Evolutionary conservation across 345 rosid genomes (phyloP).

Genomic region (Psidium friedrichsthalianum): DNA sequence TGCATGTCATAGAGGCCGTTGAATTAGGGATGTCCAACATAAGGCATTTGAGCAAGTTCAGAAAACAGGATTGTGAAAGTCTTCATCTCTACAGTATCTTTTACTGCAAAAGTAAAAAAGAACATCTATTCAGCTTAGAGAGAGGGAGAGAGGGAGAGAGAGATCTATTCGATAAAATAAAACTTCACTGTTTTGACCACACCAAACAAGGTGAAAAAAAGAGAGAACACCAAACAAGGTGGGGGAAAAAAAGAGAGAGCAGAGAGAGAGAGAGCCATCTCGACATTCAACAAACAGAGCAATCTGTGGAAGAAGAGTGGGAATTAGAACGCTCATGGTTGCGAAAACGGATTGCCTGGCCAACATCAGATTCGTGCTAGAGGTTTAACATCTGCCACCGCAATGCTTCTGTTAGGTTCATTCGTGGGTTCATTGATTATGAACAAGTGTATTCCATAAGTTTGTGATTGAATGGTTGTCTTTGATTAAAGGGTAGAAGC

Average conservation of each 20-base stretch:
- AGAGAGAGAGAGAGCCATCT: neutral
- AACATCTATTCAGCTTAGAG: neutral
- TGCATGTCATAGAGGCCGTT: too few relatives aligned
- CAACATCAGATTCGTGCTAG: neutral
- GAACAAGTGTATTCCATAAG: neutral
- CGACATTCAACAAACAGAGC: neutral
- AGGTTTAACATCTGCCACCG: too few relatives aligned
- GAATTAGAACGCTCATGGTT: neutral
- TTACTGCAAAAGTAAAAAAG: neutral
- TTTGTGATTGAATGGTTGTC: neutral
- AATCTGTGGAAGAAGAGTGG: neutral
- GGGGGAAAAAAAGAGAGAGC: too few relatives aligned
- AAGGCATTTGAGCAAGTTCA: too few relatives aligned
- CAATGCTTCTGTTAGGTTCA: neutral
- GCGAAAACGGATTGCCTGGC: neutral
- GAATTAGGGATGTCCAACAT: too few relatives aligned
- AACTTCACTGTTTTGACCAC: too few relatives aligned
- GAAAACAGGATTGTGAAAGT: too few relatives aligned
- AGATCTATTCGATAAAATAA: too few relatives aligned
- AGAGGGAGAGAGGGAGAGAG: neutral
- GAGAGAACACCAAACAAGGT: too few relatives aligned
- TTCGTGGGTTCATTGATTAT: neutral
- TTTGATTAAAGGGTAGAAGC: neutral
- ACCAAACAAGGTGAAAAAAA: too few relatives aligned
- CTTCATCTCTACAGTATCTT: too few relatives aligned